Evolutionary conservation across 1,139 yeast genomes (phyloP).

Genomic region (Diutina pseudorugosa): DNA sequence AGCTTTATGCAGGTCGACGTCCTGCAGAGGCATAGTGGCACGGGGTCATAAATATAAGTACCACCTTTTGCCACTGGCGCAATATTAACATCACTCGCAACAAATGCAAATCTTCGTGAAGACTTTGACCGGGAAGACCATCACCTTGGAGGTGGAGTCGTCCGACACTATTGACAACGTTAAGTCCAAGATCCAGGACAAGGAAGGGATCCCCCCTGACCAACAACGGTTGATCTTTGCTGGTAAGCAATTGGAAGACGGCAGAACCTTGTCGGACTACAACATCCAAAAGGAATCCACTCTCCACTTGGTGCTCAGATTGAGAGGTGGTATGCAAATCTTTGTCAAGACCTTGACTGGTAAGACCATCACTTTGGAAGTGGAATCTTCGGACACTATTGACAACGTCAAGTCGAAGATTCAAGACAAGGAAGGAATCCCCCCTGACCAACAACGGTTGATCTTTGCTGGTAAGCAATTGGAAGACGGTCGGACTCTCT

Average conservation of each 20-base stretch:
- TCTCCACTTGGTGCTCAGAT: slow-evolving; percentile 41
- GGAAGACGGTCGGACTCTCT: slow-evolving; percentile 64
- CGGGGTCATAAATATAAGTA: neutral
- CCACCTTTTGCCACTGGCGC: slow-evolving; percentile 17
- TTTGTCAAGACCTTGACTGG: slow-evolving; percentile 73
- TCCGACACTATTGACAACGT: slow-evolving; percentile 11
- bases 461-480: slow-evolving; percentile 92
- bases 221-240: slow-evolving; percentile 12
- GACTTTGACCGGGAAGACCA: slow-evolving; percentile 12
- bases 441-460: slow-evolving; percentile 91
- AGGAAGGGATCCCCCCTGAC: slow-evolving; percentile 12
- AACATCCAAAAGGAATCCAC: slow-evolving; percentile 12
- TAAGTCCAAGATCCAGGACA: slow-evolving; percentile 11
- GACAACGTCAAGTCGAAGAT: slow-evolving; percentile 90
- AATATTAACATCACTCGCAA: neutral
- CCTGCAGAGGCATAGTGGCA: neutral
- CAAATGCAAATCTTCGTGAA: slow-evolving; percentile 14
- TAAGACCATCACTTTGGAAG: slow-evolving; percentile 84
- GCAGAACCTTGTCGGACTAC: slow-evolving; percentile 12
- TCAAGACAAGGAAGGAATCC: slow-evolving; percentile 91
- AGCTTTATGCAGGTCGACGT: neutral
- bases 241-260: slow-evolving; percentile 13
- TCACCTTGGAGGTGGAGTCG: slow-evolving; percentile 11
- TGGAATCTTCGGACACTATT: slow-evolving; percentile 88
- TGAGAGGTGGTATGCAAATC: slow-evolving; percentile 67